Evolutionary conservation across 2,329 filamentous ascomycete species (phyloP).

Genomic region (Botrytis hyacinthi): DNA sequence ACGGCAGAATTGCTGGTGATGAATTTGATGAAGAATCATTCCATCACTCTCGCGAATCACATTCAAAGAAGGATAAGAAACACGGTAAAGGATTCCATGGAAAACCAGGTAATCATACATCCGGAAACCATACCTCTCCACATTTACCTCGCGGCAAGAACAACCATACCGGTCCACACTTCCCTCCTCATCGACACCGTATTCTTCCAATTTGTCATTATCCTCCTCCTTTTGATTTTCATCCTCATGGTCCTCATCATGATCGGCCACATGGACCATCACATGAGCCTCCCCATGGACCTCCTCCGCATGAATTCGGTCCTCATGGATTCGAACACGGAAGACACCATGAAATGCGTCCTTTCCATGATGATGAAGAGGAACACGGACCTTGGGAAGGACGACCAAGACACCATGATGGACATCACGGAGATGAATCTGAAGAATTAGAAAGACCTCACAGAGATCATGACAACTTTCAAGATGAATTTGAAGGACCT

Average conservation of each 20-base stretch:
- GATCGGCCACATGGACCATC: conserved; percentile 20
- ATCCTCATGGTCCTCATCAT: conserved; percentile 10
- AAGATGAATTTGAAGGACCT: background rate
- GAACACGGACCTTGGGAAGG: background rate
- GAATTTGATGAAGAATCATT: conserved; percentile 22
- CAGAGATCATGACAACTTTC: background rate
- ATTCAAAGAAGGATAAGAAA: conserved; percentile 13
- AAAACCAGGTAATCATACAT: conserved; percentile 22
- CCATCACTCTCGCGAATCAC: conserved; percentile 9
- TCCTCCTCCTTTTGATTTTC: conserved; percentile 27
- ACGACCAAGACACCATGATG: background rate
- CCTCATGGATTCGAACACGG: conserved; percentile 19
- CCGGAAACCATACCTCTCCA: conserved; percentile 24
- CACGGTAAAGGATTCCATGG: background rate
- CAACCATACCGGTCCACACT: conserved; percentile 35
- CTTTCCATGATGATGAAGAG: conserved; percentile 3
- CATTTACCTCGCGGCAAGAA: conserved; percentile 21
- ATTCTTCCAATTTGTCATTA: conserved; percentile 34
- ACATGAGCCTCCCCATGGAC: conserved; percentile 13
- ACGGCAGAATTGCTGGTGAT: conserved; percentile 33
- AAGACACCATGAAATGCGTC: background rate
- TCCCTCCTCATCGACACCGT: conserved; percentile 27
- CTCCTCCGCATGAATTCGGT: background rate
- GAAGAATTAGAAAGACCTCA: background rate
- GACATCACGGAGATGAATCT: conserved; percentile 1